Percentiles rank a stretch among this genome's conserved stretches.
Conservation (phyloP, 1,139 yeast species). For the Petasospora fabianii region DNA sequence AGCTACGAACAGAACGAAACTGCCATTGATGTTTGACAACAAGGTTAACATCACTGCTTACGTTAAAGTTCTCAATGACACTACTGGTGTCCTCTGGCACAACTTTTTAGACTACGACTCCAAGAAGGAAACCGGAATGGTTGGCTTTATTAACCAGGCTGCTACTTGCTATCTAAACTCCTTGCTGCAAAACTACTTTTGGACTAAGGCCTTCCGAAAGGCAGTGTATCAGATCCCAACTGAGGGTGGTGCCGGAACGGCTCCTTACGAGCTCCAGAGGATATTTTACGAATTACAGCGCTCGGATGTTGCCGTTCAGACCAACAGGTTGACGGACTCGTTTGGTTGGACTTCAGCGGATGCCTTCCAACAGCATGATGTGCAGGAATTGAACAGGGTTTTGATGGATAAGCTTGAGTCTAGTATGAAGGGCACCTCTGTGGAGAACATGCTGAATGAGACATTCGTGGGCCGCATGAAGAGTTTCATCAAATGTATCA, state of each 20-base stretch:
- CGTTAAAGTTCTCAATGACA: constrained; percentile 76
- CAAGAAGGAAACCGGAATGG: constrained; percentile 80
- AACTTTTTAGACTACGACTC: constrained; percentile 83
- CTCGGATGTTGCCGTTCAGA: constrained; percentile 73
- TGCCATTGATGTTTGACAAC: constrained; percentile 50
- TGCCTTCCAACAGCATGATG: constrained; percentile 97
- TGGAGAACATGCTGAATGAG: constrained; percentile 75
- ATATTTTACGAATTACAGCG: constrained; percentile 76
- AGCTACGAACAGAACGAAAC: constrained; percentile 17
- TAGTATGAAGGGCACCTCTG: constrained; percentile 86
- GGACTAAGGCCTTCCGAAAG: constrained; percentile 77
- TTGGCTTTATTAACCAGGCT: constrained; percentile 93
- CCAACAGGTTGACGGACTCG: constrained; percentile 80
- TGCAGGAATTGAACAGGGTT: constrained; percentile 92
- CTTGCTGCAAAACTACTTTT: constrained; percentile 81
- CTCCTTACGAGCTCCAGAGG: constrained; percentile 82
- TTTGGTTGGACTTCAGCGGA: constrained; percentile 98
- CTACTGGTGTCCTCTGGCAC: constrained; percentile 94
- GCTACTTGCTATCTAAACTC: constrained; percentile 97
- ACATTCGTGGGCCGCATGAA: constrained; percentile 97
- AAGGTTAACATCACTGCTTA: constrained; percentile 70
- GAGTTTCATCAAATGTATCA: constrained; percentile 86
- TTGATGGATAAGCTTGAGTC: constrained; percentile 91
- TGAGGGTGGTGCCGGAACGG: constrained; percentile 51
- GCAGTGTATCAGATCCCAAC: constrained; percentile 91